phyloP scores from a whole-genome alignment of 2,329 filamentous ascomycete species.

The Aureobasidium pullulans region DNA sequence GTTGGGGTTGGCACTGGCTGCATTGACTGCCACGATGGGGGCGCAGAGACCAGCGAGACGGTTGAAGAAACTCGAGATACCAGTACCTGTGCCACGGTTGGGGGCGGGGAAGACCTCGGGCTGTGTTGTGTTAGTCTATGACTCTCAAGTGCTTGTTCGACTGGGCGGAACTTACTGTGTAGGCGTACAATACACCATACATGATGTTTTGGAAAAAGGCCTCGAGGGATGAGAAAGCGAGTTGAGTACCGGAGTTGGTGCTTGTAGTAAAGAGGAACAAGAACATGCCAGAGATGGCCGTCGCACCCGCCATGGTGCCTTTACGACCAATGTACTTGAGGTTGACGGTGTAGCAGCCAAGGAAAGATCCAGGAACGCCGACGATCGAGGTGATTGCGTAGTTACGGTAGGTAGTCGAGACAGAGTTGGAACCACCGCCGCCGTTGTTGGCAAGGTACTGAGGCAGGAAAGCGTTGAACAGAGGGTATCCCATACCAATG shows the following conservation, averaged over 20 bases:
- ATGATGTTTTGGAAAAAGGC: conserved; percentile 67
- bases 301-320: conserved; percentile 62
- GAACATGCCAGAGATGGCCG: conserved; percentile 59
- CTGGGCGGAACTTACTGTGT: conserved; percentile 40
- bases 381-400: conserved; percentile 73
- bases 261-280: conserved; percentile 60
- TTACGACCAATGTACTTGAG: conserved; percentile 65
- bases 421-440: conserved; percentile 32
- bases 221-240: conserved; percentile 60
- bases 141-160: neutral
- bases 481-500: conserved; percentile 79
- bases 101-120: conserved; percentile 70
- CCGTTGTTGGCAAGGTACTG: conserved; percentile 64
- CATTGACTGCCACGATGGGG: conserved; percentile 54
- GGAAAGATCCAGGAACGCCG: conserved; percentile 68
- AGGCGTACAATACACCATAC: conserved; percentile 70
- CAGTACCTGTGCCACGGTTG: conserved; percentile 63
- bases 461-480: conserved; percentile 87
- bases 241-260: conserved; percentile 49
- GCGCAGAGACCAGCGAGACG: conserved; percentile 60
- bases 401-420: conserved; percentile 55
- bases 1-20: conserved; percentile 31
- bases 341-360: conserved; percentile 65
- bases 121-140: conserved; percentile 23
- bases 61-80: conserved; percentile 65